Evolutionary conservation across 352 stramenopile genomes (phyloP), one percentile per base, ranked within the genome.

Genomic region (Albugo laibachii): DNA sequence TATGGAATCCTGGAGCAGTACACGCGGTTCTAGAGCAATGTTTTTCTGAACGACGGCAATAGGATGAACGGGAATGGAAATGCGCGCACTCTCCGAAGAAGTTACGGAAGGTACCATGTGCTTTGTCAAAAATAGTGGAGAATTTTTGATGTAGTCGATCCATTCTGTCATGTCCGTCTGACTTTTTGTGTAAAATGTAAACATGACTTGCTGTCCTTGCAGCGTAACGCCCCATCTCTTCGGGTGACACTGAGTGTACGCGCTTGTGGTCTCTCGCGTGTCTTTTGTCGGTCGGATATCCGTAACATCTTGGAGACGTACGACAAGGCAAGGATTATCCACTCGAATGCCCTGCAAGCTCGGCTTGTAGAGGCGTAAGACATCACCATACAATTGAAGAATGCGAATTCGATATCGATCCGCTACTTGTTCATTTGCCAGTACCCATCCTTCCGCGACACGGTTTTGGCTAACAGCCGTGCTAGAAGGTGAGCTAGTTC

Each of bases 101-200:
- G 55, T 48, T 6, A 47, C 46, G 2, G 54, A 40, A 14, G 49
- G 15, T 10, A 24, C 16, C 16, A 24, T 19, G 3, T 31, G 24
- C 8, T 48, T 37, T 13, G 43, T 27, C 2, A 61, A 73, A 54
- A 88, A 92, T 19, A 88, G 54, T 11, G 73, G 74, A 39, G 65
- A 85, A 51, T 92, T 92, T 58, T 92, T 92, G 16, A 92, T 63
- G 47, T 89, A 43, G 56, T 92, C 77, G 21, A 92, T 55, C 79
- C 79, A 92, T 50, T 88, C 72, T 12, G 69, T 47, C 72, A 88
- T 80, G 49, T 92, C 77, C 13, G 80, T 62, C 15, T 62, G 61
- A 47, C 69, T 80, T 31, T 74, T 65, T 21, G 78, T 83, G 57
- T 84, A 88, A 47, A 89, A 92, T 5, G 76, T 89, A 52, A 89